A percentile compares a stretch with the other conserved stretches of the same genome.
These are phyloP conservation scores for Mortierella hygrophila DNA, from an alignment of 192 early-diverging fungal genomes.

Conservation along the genomic window DNA sequence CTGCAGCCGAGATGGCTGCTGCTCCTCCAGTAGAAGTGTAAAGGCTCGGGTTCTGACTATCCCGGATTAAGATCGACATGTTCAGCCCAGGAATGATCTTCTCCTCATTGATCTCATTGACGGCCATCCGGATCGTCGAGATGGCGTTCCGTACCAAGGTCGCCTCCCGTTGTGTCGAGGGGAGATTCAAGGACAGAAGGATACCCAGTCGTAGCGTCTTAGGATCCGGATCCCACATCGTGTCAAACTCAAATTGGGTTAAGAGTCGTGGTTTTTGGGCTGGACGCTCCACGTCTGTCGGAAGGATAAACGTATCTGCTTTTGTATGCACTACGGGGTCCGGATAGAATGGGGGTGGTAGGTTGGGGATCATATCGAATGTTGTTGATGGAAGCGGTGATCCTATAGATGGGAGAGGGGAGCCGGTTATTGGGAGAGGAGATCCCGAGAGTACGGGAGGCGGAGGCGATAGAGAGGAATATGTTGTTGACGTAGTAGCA, in stretches of 20 bases:
- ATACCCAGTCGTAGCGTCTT: constrained; percentile 22
- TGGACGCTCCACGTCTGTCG: constrained; percentile 18
- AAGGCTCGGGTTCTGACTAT: constrained; percentile 29
- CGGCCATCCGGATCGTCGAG: constrained; percentile 58
- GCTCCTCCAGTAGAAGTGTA: constrained; percentile 4
- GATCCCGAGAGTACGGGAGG: neutral
- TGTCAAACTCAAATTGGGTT: constrained; percentile 41
- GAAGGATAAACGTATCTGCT: neutral
- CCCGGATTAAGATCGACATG: constrained; percentile 27
- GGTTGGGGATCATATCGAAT: neutral
- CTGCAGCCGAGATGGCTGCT: constrained; percentile 6
- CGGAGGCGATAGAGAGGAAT: neutral
- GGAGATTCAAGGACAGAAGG: neutral
- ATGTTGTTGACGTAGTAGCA: neutral
- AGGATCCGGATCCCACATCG: constrained; percentile 31
- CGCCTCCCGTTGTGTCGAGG: neutral
- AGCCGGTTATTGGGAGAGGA: neutral
- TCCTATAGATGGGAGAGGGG: neutral
- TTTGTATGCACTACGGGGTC: neutral
- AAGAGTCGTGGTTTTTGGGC: constrained; percentile 15
- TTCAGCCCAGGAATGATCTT: constrained; percentile 50
- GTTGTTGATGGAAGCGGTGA: neutral
- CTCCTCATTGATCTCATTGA: constrained; percentile 55
- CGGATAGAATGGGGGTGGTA: neutral
- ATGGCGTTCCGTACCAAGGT: constrained; percentile 16